phyloP scores from a whole-genome alignment of 306 rosid species.

The Prunus fruticosa region DNA sequence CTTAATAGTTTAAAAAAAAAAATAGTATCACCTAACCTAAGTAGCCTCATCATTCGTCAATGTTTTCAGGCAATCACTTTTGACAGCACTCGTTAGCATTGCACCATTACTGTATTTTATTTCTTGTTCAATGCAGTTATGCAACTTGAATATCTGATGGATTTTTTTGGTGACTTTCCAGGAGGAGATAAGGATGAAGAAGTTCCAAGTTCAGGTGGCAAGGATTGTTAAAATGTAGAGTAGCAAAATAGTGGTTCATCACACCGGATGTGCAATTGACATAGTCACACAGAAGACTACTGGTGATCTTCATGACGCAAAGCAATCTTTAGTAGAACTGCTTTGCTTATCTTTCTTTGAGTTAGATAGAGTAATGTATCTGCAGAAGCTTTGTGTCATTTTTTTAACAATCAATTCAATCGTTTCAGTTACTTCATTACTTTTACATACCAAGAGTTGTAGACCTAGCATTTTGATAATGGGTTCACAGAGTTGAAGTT shows the following conservation, averaged over 20 bases:
- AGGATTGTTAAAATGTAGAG: slow-evolving; percentile 26
- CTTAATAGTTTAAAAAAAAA: background rate
- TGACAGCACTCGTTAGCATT: too few species aligned
- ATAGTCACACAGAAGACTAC: slow-evolving; percentile 17
- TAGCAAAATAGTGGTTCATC: slow-evolving; percentile 21
- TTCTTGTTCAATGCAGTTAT: too few species aligned
- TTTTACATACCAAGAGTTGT: slow-evolving; percentile 19
- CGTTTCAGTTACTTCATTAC: slow-evolving; percentile 10
- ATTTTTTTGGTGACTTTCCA: slow-evolving; percentile 8
- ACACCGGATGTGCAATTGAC: slow-evolving; percentile 16
- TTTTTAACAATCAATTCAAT: slow-evolving; percentile 13
- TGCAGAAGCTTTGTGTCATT: slow-evolving; percentile 11
- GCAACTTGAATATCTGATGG: too few species aligned
- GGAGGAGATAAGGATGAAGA: slow-evolving; percentile 22
- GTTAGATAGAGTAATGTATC: slow-evolving; percentile 10
- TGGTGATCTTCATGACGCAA: slow-evolving; percentile 27
- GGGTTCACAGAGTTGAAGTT: background rate
- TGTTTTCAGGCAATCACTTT: too few species aligned
- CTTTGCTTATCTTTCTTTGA: slow-evolving; percentile 10
- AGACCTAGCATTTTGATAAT: background rate
- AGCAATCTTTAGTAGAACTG: slow-evolving; percentile 6
- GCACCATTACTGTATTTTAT: too few species aligned
- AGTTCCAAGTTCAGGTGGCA: background rate
- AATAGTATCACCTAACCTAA: background rate
- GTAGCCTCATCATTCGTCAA: background rate